phyloP scores from a whole-genome alignment of 306 rosid genomes.

The Vicia villosa region DNA sequence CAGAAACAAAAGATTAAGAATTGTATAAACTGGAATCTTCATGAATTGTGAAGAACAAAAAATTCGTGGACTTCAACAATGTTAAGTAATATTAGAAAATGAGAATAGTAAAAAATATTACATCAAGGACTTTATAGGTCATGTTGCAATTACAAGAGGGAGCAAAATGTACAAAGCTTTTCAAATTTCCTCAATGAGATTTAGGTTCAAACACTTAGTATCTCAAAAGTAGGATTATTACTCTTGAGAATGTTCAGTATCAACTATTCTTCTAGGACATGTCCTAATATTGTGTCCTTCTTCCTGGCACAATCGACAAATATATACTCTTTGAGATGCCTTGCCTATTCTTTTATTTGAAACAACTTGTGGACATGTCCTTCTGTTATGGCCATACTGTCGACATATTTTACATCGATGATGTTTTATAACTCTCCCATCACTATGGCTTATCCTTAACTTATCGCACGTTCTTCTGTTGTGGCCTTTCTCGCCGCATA shows the following conservation, averaged over 20 bases:
- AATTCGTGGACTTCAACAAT: no score
- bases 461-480: slow-evolving; percentile 76
- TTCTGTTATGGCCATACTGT: slow-evolving; percentile 66
- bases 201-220: slow-evolving; percentile 9
- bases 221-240: slow-evolving; percentile 25
- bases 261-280: slow-evolving; percentile 55
- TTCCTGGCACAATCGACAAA: slow-evolving; percentile 62
- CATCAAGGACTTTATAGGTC: no score
- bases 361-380: slow-evolving; percentile 54
- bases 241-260: slow-evolving; percentile 33
- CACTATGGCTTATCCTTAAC: slow-evolving; percentile 40
- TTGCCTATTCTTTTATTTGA: slow-evolving; percentile 23
- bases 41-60: no score
- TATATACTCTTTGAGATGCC: slow-evolving; percentile 41
- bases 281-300: slow-evolving; percentile 79
- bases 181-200: not conserved
- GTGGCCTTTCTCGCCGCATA: slow-evolving; percentile 83
- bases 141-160: slow-evolving; percentile 24
- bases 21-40: no score
- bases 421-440: slow-evolving; percentile 40
- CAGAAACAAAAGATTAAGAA: no score
- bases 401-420: slow-evolving; percentile 58
- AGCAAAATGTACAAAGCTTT: slow-evolving; percentile 10
- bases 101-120: no score
- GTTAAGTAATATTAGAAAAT: no score